Evolutionary conservation across 148 eudicot genomes (phyloP), one percentile per base, ranked within the genome.

Genomic region (Persicaria tinctoria): DNA sequence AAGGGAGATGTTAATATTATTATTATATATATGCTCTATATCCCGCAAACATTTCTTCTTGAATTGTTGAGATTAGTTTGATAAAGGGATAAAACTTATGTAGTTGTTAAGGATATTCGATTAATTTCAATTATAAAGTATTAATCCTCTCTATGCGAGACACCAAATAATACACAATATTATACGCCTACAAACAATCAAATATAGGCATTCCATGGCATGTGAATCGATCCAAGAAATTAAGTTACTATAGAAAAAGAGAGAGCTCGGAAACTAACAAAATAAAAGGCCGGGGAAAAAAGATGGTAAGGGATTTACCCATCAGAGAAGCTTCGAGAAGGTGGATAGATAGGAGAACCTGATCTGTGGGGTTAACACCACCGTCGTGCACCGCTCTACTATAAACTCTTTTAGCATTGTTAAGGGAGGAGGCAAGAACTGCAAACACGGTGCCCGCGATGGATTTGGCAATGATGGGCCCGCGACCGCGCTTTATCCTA

Each of bases 261-360:
- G 27, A 23, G 27, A 23, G 27, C 1, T 23, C 27, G 27, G 1
- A 23, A 23, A 23, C 27, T 0, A 23, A 23, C 27, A 23, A 63
- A 17, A 0, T 3, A 68, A 49, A 16, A 12, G 18, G n/a, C n/a
- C n/a, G n/a, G 14, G 23, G 23, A 4, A 17, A 18, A 0, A 16
- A 48, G 9, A 27, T 7, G 8, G 18, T 44, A 3, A 46, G 60
- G 57, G 2, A 10, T 41, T 46, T 86, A 93, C 97, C 97, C 96
- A 93, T 85, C 11, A 93, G 96, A 80, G 96, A 90, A 76, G 97
- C 89, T 63, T 93, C 85, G 41, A 93, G 91, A 59, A 93, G 85
- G 72, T 85, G 80, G 56, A 68, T 75, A 17, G 91, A 81, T 50
- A 83, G 74, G 47, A 93, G 80, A 32, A 93, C 80, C 83, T 93